Evolutionary conservation across 1,284 basidiomycete genomes (phyloP).

Genomic region (Salmacisia buchloeana): DNA sequence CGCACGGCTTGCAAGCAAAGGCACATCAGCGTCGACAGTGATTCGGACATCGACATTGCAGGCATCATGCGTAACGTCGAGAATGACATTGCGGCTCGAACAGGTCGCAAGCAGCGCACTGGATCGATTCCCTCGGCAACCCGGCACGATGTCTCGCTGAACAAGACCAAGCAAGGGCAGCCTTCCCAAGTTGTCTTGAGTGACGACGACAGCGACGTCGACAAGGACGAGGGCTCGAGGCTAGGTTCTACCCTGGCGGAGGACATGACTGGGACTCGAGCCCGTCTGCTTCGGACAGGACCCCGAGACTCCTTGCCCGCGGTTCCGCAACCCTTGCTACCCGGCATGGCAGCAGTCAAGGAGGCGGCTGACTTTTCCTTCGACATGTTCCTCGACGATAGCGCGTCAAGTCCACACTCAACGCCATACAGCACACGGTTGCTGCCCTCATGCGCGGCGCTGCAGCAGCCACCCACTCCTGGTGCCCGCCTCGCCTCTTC

Average conservation of each 20-base stretch:
- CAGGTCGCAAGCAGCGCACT: neutral
- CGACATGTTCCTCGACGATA: constrained; percentile 5
- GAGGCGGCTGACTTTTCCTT: neutral
- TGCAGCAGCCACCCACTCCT: too few relatives aligned
- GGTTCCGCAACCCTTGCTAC: neutral
- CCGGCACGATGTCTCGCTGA: neutral
- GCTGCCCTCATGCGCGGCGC: too few relatives aligned
- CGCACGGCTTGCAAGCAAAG: too few relatives aligned
- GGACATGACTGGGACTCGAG: too few relatives aligned
- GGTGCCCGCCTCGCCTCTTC: too few relatives aligned
- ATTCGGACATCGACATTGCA: constrained; percentile 5
- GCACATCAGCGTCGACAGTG: too few relatives aligned
- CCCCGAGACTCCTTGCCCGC: constrained; percentile 5
- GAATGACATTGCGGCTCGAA: neutral
- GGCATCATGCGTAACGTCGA: constrained; percentile 4
- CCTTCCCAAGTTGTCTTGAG: neutral
- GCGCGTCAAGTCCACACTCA: neutral
- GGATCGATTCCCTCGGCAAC: neutral
- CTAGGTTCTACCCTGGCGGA: too few relatives aligned
- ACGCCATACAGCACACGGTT: too few relatives aligned
- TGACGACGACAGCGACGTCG: neutral
- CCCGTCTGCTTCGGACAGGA: neutral
- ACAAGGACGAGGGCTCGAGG: neutral
- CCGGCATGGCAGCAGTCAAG: constrained; percentile 2
- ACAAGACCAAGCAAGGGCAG: neutral